Evolutionary conservation across 257 asterid species (phyloP), one percentile per base, ranked within the genome.

Genomic region (Lycium ferocissimum): DNA sequence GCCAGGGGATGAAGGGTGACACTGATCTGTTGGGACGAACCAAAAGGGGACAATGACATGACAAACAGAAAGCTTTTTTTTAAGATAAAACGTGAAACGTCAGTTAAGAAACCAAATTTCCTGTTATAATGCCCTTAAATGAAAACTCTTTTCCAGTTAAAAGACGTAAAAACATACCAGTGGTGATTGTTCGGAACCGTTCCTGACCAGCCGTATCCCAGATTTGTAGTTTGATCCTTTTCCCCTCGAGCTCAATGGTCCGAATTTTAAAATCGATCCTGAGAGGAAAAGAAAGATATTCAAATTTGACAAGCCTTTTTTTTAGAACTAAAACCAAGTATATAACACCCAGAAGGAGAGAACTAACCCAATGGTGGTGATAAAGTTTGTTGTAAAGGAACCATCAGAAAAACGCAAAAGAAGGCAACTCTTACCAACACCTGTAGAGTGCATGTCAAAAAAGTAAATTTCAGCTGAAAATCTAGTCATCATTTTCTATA

Each of bases 131-230:
- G 47, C 14, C 79, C 51, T 17, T 15, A 17, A 40, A 71, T 43
- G 57, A 71, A 71, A 38, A 40, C 7, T 11, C 26, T 62, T 65
- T 33, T 7, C 7, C 20, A 4, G 18, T 45, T 11, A 72, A 73
- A 5, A 43, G 18, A 43, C 59, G 8, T 45, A 20, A 47, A 26
- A 73, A 49, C 75, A 14, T 79, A 84, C 87, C 87, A 62, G 84
- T 84, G 53, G 84, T 84, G 84, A 84, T 84, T 18, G 87, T 78
- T 79, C 84, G 51, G 59, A 84, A 84, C 67, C 87, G 83, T 65
- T 67, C 87, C 66, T 84, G 87, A 63, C 87, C 87, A 53, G 87
- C 87, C 7, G 87, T 84, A 79, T 84, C 87, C 87, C 87, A 79
- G 37, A 84, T 79, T 84, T 84, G 69, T 43, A 84, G 84, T 79